Base-by-base conservation (phyloP, 2,329 filamentous ascomycete genomes). In the Elsinoe necatrix region DNA sequence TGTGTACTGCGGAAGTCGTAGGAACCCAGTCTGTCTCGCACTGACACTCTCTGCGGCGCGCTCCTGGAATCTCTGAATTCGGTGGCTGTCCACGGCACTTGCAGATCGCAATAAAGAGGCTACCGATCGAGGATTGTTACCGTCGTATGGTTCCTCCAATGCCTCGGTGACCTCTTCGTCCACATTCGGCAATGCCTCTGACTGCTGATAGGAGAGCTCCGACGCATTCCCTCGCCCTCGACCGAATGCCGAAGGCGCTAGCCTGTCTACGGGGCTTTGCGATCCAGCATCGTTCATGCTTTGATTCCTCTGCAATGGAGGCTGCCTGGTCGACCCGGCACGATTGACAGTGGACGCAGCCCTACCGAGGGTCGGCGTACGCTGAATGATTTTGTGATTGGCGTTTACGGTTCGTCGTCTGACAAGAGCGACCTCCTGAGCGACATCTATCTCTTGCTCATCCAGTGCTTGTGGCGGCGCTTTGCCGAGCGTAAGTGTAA, bases 21-120 rank as follows among this genome's bases (percentile, higher is more conserved):
- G 83, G n/a, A 89, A 85, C 82, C 86, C 89, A 63, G 88, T 87
- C 64, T 88, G 86, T 8, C 86, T 86, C 66, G 91, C 87, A 48
- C 63, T 65, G 43, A 63, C 59, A 29, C 64, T 61, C 31, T 68
- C 67, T 21, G 80, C 79, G 29, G 77, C 79, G 34, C 65, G 62
- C 57, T 79, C 77, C 18, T 81, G 75, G 1, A 81, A 76, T 3
- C 77, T 77, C 43, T 85, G 84, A 63, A 87, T 80, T n/a, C 85
- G 77, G 57, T 82, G 80, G 56, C 86, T 81, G 62, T 83, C 88
- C n/a, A 81, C 80, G 45, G 87, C 86, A 18, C 85, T 86, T 16
- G 69, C 67, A 20, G 68, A 67, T n/a, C 68, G 61, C 39, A 69
- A 65, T 9, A 71, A 51, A 5, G 66, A 66, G 2, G 61, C 64